Percentiles rank a stretch among this genome's conserved stretches.
phyloP scores from a whole-genome alignment of 2,329 filamentous ascomycete species.

The Anthostomella pinea region DNA sequence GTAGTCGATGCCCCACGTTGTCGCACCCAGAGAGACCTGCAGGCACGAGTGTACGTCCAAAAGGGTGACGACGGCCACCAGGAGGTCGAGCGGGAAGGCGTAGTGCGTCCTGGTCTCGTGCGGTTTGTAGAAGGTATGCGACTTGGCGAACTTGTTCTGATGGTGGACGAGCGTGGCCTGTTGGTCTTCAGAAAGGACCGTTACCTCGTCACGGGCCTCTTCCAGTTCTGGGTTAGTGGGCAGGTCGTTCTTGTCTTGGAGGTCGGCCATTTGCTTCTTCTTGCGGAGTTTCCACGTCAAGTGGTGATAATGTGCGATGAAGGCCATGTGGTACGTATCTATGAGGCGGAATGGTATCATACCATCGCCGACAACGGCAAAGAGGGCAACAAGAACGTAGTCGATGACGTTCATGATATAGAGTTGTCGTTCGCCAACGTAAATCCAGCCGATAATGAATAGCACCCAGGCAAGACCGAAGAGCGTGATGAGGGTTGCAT shows the following conservation, averaged over 20 bases:
- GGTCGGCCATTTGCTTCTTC: slow-evolving; percentile 57
- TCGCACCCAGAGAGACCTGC: slow-evolving; percentile 75
- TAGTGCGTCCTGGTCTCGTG: slow-evolving; percentile 81
- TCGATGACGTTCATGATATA: slow-evolving; percentile 71
- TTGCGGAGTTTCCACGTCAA: slow-evolving; percentile 64
- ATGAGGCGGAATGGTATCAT: slow-evolving; percentile 72
- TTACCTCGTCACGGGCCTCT: slow-evolving; percentile 46
- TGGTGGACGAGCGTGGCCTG: slow-evolving; percentile 72
- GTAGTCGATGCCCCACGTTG: slow-evolving; percentile 77
- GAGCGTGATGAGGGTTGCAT: slow-evolving; percentile 76
- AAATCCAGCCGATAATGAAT: slow-evolving; percentile 90
- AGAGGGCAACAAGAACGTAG: slow-evolving; percentile 67
- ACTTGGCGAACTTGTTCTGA: slow-evolving; percentile 75
- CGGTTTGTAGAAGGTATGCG: slow-evolving; percentile 85
- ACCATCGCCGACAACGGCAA: slow-evolving; percentile 68
- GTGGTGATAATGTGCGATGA: slow-evolving; percentile 68
- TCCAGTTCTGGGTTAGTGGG: slow-evolving; percentile 46
- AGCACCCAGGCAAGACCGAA: slow-evolving; percentile 87
- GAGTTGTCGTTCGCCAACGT: slow-evolving; percentile 68
- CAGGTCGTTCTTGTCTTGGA: slow-evolving; percentile 68
- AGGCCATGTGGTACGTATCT: slow-evolving; percentile 87
- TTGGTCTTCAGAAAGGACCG: slow-evolving; percentile 63
- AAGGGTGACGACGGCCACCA: slow-evolving; percentile 74
- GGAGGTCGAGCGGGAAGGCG: slow-evolving; percentile 71
- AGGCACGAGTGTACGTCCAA: slow-evolving; percentile 77